Percentiles rank a stretch among this genome's conserved stretches.
These are phyloP conservation scores for Poa annua DNA, from an alignment of 176 grass and related monocot genomes.

Conservation along the genomic window DNA sequence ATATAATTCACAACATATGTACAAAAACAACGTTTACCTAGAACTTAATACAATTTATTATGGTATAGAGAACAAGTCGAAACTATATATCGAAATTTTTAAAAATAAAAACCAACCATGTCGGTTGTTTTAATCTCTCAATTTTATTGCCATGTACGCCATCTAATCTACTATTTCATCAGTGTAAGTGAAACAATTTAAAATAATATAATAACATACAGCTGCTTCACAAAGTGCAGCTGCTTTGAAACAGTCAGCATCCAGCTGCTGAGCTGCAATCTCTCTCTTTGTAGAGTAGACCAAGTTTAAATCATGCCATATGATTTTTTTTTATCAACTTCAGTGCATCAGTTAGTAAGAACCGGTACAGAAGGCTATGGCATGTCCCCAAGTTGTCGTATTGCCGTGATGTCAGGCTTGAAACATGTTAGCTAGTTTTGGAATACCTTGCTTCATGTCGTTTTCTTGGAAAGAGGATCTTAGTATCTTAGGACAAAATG, in stretches of 20 bases:
- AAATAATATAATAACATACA: conserved; percentile 50
- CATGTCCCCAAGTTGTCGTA: conserved; percentile 57
- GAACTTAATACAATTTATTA: not conserved
- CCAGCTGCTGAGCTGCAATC: conserved; percentile 53
- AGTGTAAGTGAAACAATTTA: conserved; percentile 32
- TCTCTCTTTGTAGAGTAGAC: conserved; percentile 71
- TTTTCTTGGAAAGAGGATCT: conserved; percentile 59
- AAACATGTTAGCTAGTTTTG: conserved; percentile 77
- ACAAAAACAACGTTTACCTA: not conserved
- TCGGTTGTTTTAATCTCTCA: conserved; percentile 23
- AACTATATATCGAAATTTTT: conserved; percentile 38
- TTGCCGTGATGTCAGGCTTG: conserved; percentile 73
- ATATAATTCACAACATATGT: not conserved
- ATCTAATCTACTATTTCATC: conserved; percentile 40
- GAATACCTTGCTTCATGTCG: conserved; percentile 65
- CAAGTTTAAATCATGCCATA: conserved; percentile 88
- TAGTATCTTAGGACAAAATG: conserved; percentile 24
- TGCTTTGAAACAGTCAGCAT: conserved; percentile 90
- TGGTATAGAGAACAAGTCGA: conserved; percentile 21
- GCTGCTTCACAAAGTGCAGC: conserved; percentile 77
- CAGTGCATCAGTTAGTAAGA: conserved; percentile 80
- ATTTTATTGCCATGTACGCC: conserved; percentile 26
- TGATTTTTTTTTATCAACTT: conserved; percentile 78
- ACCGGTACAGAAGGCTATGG: conserved; percentile 59
- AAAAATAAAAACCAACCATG: not conserved